These are phyloP conservation scores for Colletotrichum cuscutae DNA, from an alignment of 2,329 filamentous ascomycete species.

Conservation along the genomic window DNA sequence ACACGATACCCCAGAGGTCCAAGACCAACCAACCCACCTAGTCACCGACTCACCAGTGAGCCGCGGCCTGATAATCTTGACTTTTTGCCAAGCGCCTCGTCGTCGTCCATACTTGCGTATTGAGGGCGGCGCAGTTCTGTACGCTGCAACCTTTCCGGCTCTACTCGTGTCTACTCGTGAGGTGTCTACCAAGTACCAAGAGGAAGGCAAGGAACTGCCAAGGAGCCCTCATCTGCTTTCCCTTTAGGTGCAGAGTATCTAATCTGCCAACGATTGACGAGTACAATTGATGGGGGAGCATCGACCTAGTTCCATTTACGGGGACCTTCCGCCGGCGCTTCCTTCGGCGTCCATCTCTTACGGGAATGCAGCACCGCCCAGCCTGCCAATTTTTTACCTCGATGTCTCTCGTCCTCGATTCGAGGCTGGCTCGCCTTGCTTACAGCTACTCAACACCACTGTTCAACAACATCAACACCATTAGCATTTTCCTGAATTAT, in stretches of 20 bases:
- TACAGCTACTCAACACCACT: not conserved
- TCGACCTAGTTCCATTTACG: not conserved
- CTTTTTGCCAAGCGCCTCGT: conserved; percentile 27
- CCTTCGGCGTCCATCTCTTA: conserved; percentile 2
- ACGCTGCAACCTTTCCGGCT: conserved; percentile 5
- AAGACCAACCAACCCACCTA: too few species aligned
- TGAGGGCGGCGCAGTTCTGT: conserved; percentile 22
- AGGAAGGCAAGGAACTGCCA: not conserved
- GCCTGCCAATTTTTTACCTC: not conserved
- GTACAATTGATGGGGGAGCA: conserved; percentile 6
- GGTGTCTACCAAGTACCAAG: not conserved
- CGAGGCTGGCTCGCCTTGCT: not conserved
- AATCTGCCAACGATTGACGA: not conserved
- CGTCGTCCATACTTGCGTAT: conserved; percentile 25
- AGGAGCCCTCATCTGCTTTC: not conserved
- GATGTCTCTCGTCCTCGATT: not conserved
- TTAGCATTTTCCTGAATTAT: not conserved
- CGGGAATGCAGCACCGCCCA: conserved; percentile 8
- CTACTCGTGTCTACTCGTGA: not conserved
- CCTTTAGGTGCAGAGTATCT: not conserved
- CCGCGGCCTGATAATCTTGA: conserved; percentile 2
- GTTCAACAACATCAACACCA: not conserved
- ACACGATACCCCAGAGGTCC: too few species aligned
- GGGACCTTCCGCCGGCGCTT: not conserved
- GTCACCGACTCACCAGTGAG: not conserved